These are phyloP conservation scores for Verticillium tricorpus DNA, from an alignment of 2,329 filamentous ascomycete species.

Conservation along the genomic window DNA sequence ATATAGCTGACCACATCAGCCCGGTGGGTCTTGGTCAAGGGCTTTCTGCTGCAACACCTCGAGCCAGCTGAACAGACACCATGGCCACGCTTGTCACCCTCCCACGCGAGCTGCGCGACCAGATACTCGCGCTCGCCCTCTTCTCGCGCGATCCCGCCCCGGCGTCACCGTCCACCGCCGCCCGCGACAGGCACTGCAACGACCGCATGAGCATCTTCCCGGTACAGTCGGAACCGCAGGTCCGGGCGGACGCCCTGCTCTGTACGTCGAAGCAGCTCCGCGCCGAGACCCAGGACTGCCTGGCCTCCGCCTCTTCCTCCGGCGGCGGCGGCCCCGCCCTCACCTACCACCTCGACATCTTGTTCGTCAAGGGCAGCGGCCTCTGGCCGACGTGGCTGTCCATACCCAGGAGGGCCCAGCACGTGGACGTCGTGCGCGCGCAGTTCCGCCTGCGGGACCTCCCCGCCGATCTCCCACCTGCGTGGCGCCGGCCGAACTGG, in stretches of 20 bases:
- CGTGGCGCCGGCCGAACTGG: slow-evolving; percentile 11
- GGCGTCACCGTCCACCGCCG: background rate
- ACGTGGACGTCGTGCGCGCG: slow-evolving; percentile 8
- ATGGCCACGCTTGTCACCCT: slow-evolving; percentile 11
- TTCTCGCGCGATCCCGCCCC: slow-evolving; percentile 7
- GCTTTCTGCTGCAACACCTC: no score
- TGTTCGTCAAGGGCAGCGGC: slow-evolving; percentile 14
- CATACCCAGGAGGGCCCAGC: slow-evolving; percentile 8
- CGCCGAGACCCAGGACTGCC: background rate
- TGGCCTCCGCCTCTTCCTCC: background rate
- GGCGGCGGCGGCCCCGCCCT: background rate
- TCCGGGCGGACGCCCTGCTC: no score
- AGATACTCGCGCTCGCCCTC: slow-evolving; percentile 8
- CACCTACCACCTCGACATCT: slow-evolving; percentile 11
- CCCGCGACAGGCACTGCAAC: background rate
- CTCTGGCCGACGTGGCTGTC: slow-evolving; percentile 14
- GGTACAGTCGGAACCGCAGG: no score
- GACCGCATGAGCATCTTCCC: no score
- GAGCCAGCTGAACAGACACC: background rate
- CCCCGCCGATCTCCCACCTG: slow-evolving; percentile 9
- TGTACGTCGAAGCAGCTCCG: background rate
- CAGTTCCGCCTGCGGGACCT: slow-evolving; percentile 14
- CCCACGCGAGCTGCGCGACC: slow-evolving; percentile 11
- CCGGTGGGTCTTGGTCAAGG: no score
- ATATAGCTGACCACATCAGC: no score